Conservation (phyloP, 31 red algal genomes). For the Endocladia muricata region DNA sequence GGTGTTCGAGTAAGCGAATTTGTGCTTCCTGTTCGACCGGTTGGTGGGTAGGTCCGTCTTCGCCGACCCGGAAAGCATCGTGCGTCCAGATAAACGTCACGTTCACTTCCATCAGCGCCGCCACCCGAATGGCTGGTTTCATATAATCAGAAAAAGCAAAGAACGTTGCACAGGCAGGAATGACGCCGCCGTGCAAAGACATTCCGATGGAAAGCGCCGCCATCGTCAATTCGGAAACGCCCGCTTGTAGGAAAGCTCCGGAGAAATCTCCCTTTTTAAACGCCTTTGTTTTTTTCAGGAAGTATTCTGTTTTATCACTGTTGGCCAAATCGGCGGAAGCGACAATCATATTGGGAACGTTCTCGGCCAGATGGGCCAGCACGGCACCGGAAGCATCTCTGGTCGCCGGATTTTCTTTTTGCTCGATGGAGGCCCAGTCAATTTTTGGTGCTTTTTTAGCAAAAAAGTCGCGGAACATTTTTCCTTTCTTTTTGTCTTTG, state of each 20-base stretch:
- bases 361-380: no score
- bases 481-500: no score
- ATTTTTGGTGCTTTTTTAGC: no score
- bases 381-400: no score
- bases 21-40: constrained; percentile 92
- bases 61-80: constrained; percentile 92
- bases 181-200: constrained; percentile 43
- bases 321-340: constrained; percentile 94
- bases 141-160: constrained; percentile 97
- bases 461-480: no score
- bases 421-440: no score
- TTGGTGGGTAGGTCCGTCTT: constrained; percentile 99
- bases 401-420: no score
- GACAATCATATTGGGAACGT: no score
- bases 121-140: constrained; percentile 73
- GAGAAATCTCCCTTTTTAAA: constrained; percentile 56
- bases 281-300: constrained; percentile 77
- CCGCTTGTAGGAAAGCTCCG: constrained; percentile 85
- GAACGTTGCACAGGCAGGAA: constrained; percentile 95
- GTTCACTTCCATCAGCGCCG: constrained; percentile 75
- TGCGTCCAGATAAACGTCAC: constrained; percentile 88
- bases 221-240: constrained; percentile 97
- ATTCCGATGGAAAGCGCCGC: constrained; percentile 87
- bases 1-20: no score
- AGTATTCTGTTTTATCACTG: constrained; percentile 83